These are phyloP conservation scores for Botrytis elliptica DNA, from an alignment of 2,329 filamentous ascomycete genomes.

Conservation along the genomic window DNA sequence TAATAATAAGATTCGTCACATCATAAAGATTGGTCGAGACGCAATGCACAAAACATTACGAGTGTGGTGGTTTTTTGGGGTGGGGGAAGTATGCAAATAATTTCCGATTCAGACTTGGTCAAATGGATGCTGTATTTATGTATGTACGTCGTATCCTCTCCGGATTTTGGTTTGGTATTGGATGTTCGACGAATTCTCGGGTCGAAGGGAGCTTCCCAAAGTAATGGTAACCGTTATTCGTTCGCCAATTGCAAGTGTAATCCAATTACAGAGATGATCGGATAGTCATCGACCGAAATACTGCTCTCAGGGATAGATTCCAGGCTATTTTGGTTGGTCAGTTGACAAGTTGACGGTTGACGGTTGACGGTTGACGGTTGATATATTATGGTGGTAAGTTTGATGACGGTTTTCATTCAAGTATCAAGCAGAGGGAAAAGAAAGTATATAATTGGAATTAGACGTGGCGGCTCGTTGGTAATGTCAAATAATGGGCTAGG, in stretches of 20 bases:
- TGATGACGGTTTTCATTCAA: not conserved
- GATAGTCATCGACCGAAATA: constrained; percentile 4
- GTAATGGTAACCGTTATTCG: constrained; percentile 14
- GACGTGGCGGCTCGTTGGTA: not conserved
- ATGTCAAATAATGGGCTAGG: not conserved
- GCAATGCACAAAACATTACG: constrained; percentile 29
- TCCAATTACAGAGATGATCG: constrained; percentile 14
- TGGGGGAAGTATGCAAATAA: not conserved
- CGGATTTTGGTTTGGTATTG: not conserved
- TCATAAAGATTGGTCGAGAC: constrained; percentile 32
- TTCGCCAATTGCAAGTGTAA: constrained; percentile 19
- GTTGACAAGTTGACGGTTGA: not conserved
- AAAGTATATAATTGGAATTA: not conserved
- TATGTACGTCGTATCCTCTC: not conserved
- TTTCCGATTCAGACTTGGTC: constrained; percentile 1
- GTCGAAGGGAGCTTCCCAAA: constrained; percentile 9
- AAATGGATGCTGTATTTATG: constrained; percentile 7
- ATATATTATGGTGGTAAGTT: not conserved
- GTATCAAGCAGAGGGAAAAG: not conserved
- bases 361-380: not conserved
- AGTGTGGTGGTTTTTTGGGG: not conserved
- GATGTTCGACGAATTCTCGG: constrained; percentile 1
- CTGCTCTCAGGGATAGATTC: not conserved
- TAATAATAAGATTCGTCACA: constrained; percentile 31
- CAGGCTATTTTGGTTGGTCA: not conserved